Evolutionary conservation across 1,284 basidiomycete species (phyloP).

Genomic region (Microbotryum lychnidis-dioicae): DNA sequence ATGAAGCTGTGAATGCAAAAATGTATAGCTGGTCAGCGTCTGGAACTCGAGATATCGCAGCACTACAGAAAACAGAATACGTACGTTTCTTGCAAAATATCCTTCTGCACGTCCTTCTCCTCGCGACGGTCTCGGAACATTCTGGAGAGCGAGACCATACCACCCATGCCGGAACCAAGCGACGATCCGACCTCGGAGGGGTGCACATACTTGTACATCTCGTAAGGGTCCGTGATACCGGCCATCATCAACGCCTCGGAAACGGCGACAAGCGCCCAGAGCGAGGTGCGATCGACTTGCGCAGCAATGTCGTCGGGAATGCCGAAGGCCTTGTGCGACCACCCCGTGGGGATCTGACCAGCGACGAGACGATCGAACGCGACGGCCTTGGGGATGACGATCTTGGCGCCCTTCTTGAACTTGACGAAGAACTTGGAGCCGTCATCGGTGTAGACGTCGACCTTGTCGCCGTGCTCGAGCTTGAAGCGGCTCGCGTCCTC

Average conservation of each 20-base stretch:
- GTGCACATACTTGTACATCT: conserved; percentile 92
- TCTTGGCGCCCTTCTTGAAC: conserved; percentile 94
- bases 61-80: conserved; percentile 39
- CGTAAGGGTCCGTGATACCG: conserved; percentile 94
- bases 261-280: conserved; percentile 92
- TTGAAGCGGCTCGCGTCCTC: conserved; percentile 93
- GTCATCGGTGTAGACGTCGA: conserved; percentile 84
- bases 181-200: conserved; percentile 90
- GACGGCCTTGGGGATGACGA: conserved; percentile 91
- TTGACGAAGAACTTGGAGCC: conserved; percentile 88
- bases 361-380: conserved; percentile 89
- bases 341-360: conserved; percentile 93
- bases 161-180: conserved; percentile 95
- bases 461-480: conserved; percentile 86
- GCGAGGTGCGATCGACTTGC: conserved; percentile 85
- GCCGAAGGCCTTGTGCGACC: conserved; percentile 90
- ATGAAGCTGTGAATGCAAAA: conserved; percentile 59
- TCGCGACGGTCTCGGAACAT: conserved; percentile 99
- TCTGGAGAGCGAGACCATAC: conserved; percentile 61
- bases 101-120: conserved; percentile 95
- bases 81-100: conserved; percentile 93
- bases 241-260: conserved; percentile 95
- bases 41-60: conserved; percentile 4
- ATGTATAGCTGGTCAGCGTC: conserved; percentile 7
- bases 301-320: conserved; percentile 96